phyloP scores from a whole-genome alignment of 2,329 filamentous ascomycete genomes.

The Ophioceras dolichostomum region DNA sequence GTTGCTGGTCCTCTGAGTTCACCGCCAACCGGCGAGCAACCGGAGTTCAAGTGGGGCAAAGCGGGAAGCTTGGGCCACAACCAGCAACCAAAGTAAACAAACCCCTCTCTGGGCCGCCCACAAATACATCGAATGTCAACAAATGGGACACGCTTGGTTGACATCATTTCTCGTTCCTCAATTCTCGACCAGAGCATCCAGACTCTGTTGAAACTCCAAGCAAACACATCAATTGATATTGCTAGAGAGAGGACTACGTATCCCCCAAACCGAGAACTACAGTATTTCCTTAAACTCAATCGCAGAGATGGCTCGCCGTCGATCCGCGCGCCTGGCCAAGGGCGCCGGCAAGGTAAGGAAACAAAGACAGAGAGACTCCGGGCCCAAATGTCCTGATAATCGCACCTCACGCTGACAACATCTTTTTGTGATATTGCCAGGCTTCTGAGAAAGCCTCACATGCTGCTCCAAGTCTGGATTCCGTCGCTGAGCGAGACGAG shows the following conservation, averaged over 20 bases:
- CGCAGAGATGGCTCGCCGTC: constrained; percentile 14
- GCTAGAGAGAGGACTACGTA: no score
- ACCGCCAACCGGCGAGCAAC: no score
- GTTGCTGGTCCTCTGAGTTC: no score
- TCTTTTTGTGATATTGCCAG: no score
- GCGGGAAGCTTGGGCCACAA: constrained; percentile 9
- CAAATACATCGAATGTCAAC: constrained; percentile 1
- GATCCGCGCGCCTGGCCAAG: constrained; percentile 27
- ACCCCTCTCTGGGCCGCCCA: constrained; percentile 2
- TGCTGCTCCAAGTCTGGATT: constrained; percentile 19
- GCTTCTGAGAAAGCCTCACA: not conserved
- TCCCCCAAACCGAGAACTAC: constrained; percentile 15
- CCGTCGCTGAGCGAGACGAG: constrained; percentile 32
- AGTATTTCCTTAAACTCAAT: not conserved
- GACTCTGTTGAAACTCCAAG: not conserved
- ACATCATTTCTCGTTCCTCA: constrained; percentile 5
- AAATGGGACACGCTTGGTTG: no score
- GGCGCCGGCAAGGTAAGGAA: constrained; percentile 20
- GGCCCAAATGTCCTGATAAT: no score
- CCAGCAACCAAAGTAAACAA: constrained; percentile 11
- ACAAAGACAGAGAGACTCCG: no score
- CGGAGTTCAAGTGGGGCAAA: not conserved
- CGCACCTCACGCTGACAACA: no score
- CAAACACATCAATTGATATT: no score
- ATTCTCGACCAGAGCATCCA: not conserved